Base-by-base conservation (phyloP, 352 stramenopile species). In the Pythium folliculosum region DNA sequence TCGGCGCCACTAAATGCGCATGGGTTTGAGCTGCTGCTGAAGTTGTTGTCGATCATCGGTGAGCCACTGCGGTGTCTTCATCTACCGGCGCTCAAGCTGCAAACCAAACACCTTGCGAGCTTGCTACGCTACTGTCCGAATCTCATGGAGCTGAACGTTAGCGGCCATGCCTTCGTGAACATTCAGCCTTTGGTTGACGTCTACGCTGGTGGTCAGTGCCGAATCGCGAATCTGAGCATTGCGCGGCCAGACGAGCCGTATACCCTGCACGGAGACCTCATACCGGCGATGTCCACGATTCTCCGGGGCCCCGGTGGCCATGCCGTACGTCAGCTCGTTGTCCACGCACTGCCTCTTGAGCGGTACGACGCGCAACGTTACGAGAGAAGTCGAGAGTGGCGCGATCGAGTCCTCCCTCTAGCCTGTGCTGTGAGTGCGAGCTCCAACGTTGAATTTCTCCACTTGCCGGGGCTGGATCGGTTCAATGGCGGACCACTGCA, bases 81-180 rank as follows among this genome's bases (percentile, higher is more conserved):
- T 9, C 30, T 61, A 19, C 50, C 49, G 4, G 50, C 19, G 4
- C 17, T 51, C 12, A 25, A 27, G 9, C 13, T 61, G 1, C 13
- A 22, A 37, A 58, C 13, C 21, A 17, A 59, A 10, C 60, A 66
- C 21, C 60, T 66, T 22, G 23, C 9, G 32, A 23, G 40, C 0
- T 43, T 66, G 17, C 17, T 66, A 3, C 3, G 17, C 21, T 22
- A 17, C 19, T 66, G 60, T 44, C 60, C 60, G 17, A 66, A 66
- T 38, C 22, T 66, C 30, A 66, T 32, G 5, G 50, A 58, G 48
- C 38, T 66, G 6, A 63, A 70, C 13, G 40, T 70, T 5, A 58
- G 47, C 37, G 53, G 40, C 9, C 25, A 60, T 21, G 9, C 30
- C 1, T 16, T 70, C 7, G 45, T 38, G 6, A n/a, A 53, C 9